A percentile compares a stretch with the other conserved stretches of the same genome.
These are phyloP conservation scores for Plasmopara viticola DNA, from an alignment of 352 stramenopile genomes.

Conservation along the genomic window DNA sequence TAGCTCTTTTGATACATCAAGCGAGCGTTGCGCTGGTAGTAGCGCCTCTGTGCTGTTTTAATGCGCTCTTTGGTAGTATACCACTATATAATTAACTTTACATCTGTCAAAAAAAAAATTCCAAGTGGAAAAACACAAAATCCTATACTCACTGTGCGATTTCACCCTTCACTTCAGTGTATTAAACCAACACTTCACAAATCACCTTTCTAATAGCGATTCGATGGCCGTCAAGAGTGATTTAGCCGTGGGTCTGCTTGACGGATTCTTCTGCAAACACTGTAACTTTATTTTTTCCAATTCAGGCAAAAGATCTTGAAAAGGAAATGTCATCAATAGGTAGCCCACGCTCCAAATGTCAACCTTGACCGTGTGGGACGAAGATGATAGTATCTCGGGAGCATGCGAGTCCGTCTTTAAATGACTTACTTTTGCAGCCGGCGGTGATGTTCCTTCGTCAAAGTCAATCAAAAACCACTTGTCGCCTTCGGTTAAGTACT, in stretches of 20 bases:
- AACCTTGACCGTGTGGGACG: constrained; percentile 12
- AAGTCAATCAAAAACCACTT: constrained; percentile 7
- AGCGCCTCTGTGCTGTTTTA: too few species aligned
- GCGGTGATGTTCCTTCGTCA: constrained; percentile 1
- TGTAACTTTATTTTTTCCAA: neutral
- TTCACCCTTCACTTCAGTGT: too few species aligned
- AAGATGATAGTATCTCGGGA: constrained; percentile 11
- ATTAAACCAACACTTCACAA: neutral
- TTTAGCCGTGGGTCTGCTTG: constrained; percentile 7
- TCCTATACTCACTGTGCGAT: too few species aligned
- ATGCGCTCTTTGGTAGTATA: too few species aligned
- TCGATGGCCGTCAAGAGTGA: constrained; percentile 8
- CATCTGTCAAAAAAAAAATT: too few species aligned
- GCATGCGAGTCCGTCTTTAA: constrained; percentile 20
- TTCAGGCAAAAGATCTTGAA: constrained; percentile 7
- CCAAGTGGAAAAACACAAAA: too few species aligned
- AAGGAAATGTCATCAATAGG: constrained; percentile 5
- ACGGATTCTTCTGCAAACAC: constrained; percentile 7
- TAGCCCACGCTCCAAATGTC: constrained; percentile 5
- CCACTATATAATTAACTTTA: too few species aligned
- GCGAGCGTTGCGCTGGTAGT: too few species aligned
- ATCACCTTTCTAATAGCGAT: constrained; percentile 7
- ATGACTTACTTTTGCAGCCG: constrained; percentile 3
- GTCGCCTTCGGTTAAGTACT: constrained; percentile 9
- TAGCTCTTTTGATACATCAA: too few species aligned